These are phyloP conservation scores for Coniferiporia sulphurascens DNA, from an alignment of 1,284 basidiomycete species.

Conservation along the genomic window DNA sequence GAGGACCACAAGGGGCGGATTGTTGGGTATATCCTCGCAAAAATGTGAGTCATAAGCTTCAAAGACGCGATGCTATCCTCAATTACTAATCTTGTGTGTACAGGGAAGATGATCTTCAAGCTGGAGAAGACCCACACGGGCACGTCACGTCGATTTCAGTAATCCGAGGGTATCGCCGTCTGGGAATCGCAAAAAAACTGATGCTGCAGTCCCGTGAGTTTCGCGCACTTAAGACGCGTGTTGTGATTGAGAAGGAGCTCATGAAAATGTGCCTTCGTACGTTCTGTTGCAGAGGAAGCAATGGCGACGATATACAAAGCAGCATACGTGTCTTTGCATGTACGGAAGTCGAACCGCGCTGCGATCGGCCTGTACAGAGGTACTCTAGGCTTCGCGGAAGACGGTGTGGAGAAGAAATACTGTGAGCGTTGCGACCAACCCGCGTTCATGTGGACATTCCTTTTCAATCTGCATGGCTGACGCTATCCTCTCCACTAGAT, in stretches of 20 bases:
- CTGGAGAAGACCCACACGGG: slow-evolving; percentile 65
- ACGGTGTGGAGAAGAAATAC: slow-evolving; percentile 75
- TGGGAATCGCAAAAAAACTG: slow-evolving; percentile 83
- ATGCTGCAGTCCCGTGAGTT: slow-evolving; percentile 82
- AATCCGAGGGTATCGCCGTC: slow-evolving; percentile 74
- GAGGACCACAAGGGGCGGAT: slow-evolving; percentile 86
- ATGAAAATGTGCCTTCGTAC: not conserved
- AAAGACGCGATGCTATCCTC: not conserved
- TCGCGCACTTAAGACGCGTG: not conserved
- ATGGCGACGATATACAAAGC: slow-evolving; percentile 83
- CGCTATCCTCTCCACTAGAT: slow-evolving; percentile 36
- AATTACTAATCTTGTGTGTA: slow-evolving; percentile 17
- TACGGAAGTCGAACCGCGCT: slow-evolving; percentile 82
- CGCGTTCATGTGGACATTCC: slow-evolving; percentile 28
- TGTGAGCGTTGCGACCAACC: slow-evolving; percentile 41
- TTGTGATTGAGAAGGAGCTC: not conserved
- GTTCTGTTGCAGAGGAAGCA: slow-evolving; percentile 59
- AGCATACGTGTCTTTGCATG: slow-evolving; percentile 76
- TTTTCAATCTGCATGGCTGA: not conserved
- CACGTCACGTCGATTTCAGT: slow-evolving; percentile 93
- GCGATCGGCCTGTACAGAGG: slow-evolving; percentile 81
- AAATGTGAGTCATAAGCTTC: slow-evolving; percentile 59
- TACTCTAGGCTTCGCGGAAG: slow-evolving; percentile 76
- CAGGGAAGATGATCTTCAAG: slow-evolving; percentile 69
- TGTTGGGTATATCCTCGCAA: slow-evolving; percentile 92